Conservation (phyloP, 2,329 filamentous ascomycete genomes). For the Cucurbitaria berberidis region DNA sequence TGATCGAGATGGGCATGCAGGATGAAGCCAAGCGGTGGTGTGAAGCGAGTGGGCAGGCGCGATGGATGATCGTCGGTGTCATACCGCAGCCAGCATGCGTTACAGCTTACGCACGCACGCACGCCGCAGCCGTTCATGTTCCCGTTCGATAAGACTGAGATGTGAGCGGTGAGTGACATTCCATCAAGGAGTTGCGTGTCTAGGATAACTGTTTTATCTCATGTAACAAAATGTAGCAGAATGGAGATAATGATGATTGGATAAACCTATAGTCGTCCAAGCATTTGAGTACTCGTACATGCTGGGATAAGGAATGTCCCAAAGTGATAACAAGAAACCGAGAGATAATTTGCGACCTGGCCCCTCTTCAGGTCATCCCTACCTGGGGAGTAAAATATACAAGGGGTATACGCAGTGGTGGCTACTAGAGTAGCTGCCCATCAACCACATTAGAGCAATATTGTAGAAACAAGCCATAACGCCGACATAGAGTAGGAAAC, state of each 20-base stretch:
- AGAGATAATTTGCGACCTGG: not conserved
- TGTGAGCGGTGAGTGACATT: conserved; percentile 19
- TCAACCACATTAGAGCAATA: conserved; percentile 11
- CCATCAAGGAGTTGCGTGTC: not conserved
- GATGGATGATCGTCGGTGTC: conserved; percentile 3
- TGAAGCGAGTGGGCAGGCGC: conserved; percentile 8
- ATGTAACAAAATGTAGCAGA: not conserved
- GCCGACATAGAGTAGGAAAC: not conserved
- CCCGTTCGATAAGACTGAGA: not conserved
- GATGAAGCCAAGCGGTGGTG: conserved; percentile 5
- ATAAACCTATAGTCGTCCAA: not conserved
- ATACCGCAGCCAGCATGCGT: conserved; percentile 13
- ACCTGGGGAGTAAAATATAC: conserved; percentile 8
- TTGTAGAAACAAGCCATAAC: conserved; percentile 1
- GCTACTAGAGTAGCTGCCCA: conserved; percentile 4
- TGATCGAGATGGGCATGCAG: not conserved
- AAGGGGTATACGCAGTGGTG: conserved; percentile 7
- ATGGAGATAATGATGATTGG: not conserved
- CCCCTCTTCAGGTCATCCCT: not conserved
- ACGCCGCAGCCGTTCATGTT: conserved; percentile 7
- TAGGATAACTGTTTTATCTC: conserved; percentile 1
- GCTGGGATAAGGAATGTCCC: not conserved
- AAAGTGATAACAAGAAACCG: not conserved
- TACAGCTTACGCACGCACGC: conserved; percentile 5
- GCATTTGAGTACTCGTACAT: not conserved